phyloP scores from a whole-genome alignment of 2,329 filamentous ascomycete species.

The Arachnopeziza araneosa region DNA sequence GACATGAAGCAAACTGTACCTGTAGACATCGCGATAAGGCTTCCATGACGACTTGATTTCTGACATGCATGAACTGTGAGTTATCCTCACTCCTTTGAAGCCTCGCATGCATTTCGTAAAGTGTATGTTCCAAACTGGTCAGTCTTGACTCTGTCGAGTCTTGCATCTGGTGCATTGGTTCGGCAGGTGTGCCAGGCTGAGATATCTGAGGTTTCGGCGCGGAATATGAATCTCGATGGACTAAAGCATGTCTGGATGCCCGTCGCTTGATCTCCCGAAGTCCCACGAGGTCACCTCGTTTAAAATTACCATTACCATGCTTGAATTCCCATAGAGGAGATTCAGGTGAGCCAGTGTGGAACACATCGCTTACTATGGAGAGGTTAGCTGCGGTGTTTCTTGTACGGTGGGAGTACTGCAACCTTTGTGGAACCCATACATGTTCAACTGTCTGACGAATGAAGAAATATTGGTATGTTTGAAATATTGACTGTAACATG shows the following conservation, averaged over 20 bases:
- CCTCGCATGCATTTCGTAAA: slow-evolving; percentile 74
- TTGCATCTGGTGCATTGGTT: slow-evolving; percentile 63
- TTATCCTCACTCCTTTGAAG: slow-evolving; percentile 80
- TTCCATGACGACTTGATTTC: slow-evolving; percentile 77
- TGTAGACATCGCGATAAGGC: slow-evolving; percentile 68
- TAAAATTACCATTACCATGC: slow-evolving; percentile 95
- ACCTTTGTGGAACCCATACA: slow-evolving; percentile 86
- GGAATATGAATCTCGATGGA: slow-evolving; percentile 85
- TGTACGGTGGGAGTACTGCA: slow-evolving; percentile 13
- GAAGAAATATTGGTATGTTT: slow-evolving; percentile 99
- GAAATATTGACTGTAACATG: slow-evolving; percentile 76
- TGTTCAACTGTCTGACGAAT: slow-evolving; percentile 61
- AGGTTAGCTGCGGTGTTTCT: slow-evolving; percentile 6
- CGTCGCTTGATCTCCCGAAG: slow-evolving; percentile 92
- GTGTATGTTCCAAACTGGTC: slow-evolving; percentile 68
- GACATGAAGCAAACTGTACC: slow-evolving; percentile 37
- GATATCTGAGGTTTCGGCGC: slow-evolving; percentile 67
- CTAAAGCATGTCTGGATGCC: slow-evolving; percentile 86
- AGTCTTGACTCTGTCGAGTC: slow-evolving; percentile 75
- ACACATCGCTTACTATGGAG: slow-evolving; percentile 84
- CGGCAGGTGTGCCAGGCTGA: slow-evolving; percentile 78
- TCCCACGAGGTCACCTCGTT: slow-evolving; percentile 84
- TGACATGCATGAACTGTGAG: slow-evolving; percentile 70
- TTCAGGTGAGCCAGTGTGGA: slow-evolving; percentile 90
- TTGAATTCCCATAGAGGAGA: slow-evolving; percentile 98